Evolutionary conservation across 148 eudicot genomes (phyloP).

Genomic region (Selenicereus undatus): DNA sequence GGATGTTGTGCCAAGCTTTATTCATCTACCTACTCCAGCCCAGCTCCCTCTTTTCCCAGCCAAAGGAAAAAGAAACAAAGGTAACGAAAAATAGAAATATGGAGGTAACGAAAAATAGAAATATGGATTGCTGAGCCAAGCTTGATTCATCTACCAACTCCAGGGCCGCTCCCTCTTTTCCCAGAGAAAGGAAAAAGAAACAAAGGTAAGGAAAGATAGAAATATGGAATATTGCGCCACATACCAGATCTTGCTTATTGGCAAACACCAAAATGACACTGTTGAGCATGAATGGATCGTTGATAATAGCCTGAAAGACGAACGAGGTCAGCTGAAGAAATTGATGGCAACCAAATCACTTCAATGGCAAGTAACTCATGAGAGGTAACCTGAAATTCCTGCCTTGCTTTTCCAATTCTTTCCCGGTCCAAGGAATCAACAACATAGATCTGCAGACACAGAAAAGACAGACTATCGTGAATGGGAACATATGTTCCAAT

Average conservation of each 20-base stretch:
- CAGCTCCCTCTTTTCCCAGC: too few relatives aligned
- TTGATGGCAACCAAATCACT: slow-evolving; percentile 13
- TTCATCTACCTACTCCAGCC: not conserved
- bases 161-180: too few relatives aligned
- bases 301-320: slow-evolving; percentile 76
- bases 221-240: slow-evolving; percentile 5
- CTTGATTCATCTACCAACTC: not conserved
- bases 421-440: slow-evolving; percentile 99
- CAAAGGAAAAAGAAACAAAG: not conserved
- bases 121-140: too few relatives aligned
- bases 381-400: slow-evolving; percentile 78
- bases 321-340: slow-evolving; percentile 22
- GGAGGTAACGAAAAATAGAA: not conserved
- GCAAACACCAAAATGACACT: slow-evolving; percentile 96
- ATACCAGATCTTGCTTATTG: slow-evolving; percentile 97
- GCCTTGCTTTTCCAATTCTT: slow-evolving; percentile 86
- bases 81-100: not conserved
- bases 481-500: not conserved
- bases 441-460: slow-evolving; percentile 76
- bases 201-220: not conserved
- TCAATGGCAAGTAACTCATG: slow-evolving; percentile 13
- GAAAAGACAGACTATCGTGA: not conserved
- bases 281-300: slow-evolving; percentile 96
- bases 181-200: too few relatives aligned
- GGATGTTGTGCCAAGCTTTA: not conserved